Percentiles rank a stretch among this genome's conserved stretches.
phyloP scores from a whole-genome alignment of 2,329 filamentous ascomycete species.

The Ophiocordyceps camponoti-rufipedis region DNA sequence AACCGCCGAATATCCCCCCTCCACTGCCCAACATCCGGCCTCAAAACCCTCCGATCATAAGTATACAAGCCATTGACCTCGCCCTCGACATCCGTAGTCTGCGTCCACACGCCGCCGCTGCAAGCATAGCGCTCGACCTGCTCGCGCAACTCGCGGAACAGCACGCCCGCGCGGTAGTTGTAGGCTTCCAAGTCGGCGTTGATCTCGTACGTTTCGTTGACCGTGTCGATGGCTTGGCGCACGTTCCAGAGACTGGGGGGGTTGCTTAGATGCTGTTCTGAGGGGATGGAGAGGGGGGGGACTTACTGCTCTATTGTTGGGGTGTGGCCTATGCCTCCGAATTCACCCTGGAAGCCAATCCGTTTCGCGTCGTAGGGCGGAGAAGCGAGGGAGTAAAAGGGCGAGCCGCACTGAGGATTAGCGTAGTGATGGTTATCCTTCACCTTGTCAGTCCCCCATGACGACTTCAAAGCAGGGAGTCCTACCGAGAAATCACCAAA shows the following conservation, averaged over 20 bases:
- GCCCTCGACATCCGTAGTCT: conserved; percentile 58
- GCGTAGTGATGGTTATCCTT: conserved; percentile 57
- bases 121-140: conserved; percentile 43
- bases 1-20: conserved; percentile 37
- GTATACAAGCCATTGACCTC: conserved; percentile 57
- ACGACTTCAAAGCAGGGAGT: not conserved
- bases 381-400: conserved; percentile 41
- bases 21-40: conserved; percentile 41
- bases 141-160: conserved; percentile 42
- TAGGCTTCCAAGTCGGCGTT: conserved; percentile 37
- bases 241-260: conserved; percentile 43
- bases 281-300: not conserved
- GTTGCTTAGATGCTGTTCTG: not conserved
- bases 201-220: conserved; percentile 52
- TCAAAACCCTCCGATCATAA: conserved; percentile 43
- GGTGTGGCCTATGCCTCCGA: conserved; percentile 50
- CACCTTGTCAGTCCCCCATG: not conserved
- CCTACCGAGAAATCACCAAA: conserved; percentile 40
- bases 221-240: conserved; percentile 33
- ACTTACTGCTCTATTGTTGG: conserved; percentile 41
- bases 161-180: conserved; percentile 45
- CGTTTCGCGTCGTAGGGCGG: conserved; percentile 37
- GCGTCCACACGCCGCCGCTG: conserved; percentile 52
- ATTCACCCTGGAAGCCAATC: conserved; percentile 54
- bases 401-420: conserved; percentile 51